These are phyloP conservation scores for Candida silvicultrix DNA, from an alignment of 805 yeast species.

Conservation along the genomic window DNA sequence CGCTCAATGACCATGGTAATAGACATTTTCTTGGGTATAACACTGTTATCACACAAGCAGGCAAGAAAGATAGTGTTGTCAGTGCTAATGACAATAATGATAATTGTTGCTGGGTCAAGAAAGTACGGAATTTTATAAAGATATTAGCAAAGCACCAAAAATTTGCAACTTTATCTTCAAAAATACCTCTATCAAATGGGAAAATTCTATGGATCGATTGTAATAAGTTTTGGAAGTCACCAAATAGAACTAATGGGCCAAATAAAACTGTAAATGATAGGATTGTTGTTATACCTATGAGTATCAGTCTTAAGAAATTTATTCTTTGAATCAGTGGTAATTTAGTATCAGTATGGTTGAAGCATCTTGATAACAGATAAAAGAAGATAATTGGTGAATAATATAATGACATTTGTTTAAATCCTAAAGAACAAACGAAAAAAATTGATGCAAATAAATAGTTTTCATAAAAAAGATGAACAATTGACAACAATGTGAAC, in stretches of 20 bases:
- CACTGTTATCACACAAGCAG: constrained; percentile 46
- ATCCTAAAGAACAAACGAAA: constrained; percentile 72
- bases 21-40: constrained; percentile 45
- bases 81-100: constrained; percentile 49
- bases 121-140: constrained; percentile 57
- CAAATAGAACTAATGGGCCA: constrained; percentile 52
- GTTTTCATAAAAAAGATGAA: constrained; percentile 57
- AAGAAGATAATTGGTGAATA: constrained; percentile 87
- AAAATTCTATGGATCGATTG: constrained; percentile 71
- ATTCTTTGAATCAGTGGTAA: constrained; percentile 30
- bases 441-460: constrained; percentile 64
- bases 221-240: constrained; percentile 30
- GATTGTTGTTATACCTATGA: constrained; percentile 61
- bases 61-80: constrained; percentile 49
- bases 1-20: constrained; percentile 68
- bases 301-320: constrained; percentile 49
- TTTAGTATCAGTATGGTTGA: constrained; percentile 15
- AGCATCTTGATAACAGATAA: constrained; percentile 56
- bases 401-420: constrained; percentile 94
- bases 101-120: constrained; percentile 50
- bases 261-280: constrained; percentile 44
- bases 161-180: constrained; percentile 96
- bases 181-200: constrained; percentile 89
- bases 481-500: constrained; percentile 60
- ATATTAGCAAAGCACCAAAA: constrained; percentile 95